These are phyloP conservation scores for Eucalyptus pauciflora DNA, from an alignment of 345 rosid genomes.

Conservation along the genomic window DNA sequence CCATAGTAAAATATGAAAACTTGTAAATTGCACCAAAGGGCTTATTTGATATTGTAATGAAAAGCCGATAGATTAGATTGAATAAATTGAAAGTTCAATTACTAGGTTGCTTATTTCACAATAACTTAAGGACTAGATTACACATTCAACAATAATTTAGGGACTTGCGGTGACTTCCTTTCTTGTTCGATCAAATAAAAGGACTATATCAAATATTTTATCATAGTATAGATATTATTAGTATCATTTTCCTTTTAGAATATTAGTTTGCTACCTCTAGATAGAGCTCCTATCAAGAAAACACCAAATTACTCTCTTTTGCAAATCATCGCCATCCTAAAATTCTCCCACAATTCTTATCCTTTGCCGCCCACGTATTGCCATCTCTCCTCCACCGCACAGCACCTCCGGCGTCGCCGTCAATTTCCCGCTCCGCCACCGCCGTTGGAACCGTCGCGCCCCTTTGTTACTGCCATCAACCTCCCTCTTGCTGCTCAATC, in stretches of 20 bases:
- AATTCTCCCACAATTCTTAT: not conserved
- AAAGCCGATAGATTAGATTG: not conserved
- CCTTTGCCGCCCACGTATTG: not conserved
- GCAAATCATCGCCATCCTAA: not conserved
- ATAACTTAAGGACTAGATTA: not conserved
- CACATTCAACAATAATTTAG: not conserved
- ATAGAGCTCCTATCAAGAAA: not conserved
- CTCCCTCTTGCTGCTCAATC: not conserved
- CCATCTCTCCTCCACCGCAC: not conserved
- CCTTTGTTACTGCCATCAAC: not conserved
- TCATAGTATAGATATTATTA: not conserved
- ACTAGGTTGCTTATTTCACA: not conserved
- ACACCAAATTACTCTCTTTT: not conserved
- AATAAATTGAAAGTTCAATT: not conserved
- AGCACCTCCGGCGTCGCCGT: not conserved
- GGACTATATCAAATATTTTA: not conserved
- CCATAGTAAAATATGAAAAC: not conserved
- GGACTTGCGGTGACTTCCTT: not conserved
- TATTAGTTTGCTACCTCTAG: not conserved
- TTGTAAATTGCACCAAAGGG: not conserved
- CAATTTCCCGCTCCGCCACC: not conserved
- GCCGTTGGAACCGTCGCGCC: rapidly evolving
- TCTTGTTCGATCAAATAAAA: not conserved
- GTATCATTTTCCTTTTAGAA: not conserved
- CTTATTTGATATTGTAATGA: not conserved